Conservation (phyloP, 345 rosid genomes). For the Eutrema yunnanense region DNA sequence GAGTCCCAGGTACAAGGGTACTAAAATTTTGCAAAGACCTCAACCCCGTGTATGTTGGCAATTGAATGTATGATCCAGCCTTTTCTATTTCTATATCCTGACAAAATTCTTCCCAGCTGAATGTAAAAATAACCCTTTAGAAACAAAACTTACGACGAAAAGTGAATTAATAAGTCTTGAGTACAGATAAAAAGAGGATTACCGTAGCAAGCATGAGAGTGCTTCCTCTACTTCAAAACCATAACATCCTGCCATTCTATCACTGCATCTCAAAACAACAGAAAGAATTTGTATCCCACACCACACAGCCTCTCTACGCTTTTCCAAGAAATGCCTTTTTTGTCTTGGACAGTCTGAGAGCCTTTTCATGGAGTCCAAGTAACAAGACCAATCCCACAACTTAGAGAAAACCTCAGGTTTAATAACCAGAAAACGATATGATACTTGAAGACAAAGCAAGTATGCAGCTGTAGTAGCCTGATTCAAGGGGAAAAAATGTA, state of each 20-base stretch:
- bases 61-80: slow-evolving; percentile 51
- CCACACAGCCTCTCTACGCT: slow-evolving; percentile 44
- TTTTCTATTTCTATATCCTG: slow-evolving; percentile 69
- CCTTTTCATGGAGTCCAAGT: slow-evolving; percentile 52
- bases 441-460: slow-evolving; percentile 46
- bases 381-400: slow-evolving; percentile 91
- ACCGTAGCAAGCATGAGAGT: slow-evolving; percentile 71
- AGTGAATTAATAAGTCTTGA: not conserved
- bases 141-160: slow-evolving; percentile 8
- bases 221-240: slow-evolving; percentile 53
- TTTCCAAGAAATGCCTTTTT: slow-evolving; percentile 18
- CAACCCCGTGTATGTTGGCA: slow-evolving; percentile 28
- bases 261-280: slow-evolving; percentile 47
- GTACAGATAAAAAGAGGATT: slow-evolving; percentile 20
- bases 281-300: slow-evolving; percentile 53
- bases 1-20: slow-evolving; percentile 31
- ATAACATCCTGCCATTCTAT: slow-evolving; percentile 35
- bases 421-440: slow-evolving; percentile 57
- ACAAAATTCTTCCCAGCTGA: slow-evolving; percentile 88
- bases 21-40: slow-evolving; percentile 30
- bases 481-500: not conserved
- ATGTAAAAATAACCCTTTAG: slow-evolving; percentile 16
- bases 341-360: slow-evolving; percentile 12
- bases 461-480: slow-evolving; percentile 42
- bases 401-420: slow-evolving; percentile 58